These are phyloP conservation scores for Fomitopsis pinicola DNA, from an alignment of 1,284 basidiomycete genomes.

Conservation along the genomic window DNA sequence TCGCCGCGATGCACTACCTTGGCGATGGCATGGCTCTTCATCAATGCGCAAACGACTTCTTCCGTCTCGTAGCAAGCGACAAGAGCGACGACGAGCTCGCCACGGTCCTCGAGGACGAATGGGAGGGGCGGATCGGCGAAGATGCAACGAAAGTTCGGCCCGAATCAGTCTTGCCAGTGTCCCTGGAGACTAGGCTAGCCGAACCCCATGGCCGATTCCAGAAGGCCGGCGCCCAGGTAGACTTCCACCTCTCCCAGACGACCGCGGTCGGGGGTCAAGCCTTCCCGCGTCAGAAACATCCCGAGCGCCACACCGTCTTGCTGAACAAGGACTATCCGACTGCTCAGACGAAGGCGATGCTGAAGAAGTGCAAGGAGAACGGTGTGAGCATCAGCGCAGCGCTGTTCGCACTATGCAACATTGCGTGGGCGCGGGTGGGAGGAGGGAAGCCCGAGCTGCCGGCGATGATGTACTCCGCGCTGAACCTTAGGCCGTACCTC, in stretches of 20 bases:
- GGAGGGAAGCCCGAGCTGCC: constrained; percentile 46
- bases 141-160: not conserved
- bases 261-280: constrained; percentile 55
- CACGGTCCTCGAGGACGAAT: constrained; percentile 42
- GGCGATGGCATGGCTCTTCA: constrained; percentile 81
- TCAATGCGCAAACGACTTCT: constrained; percentile 70
- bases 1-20: constrained; percentile 70
- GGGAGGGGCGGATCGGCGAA: constrained; percentile 34
- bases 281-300: constrained; percentile 48
- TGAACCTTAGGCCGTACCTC: constrained; percentile 68
- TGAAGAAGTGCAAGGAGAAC: constrained; percentile 62
- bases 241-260: constrained; percentile 49
- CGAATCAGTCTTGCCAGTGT: constrained; percentile 34
- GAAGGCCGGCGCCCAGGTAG: constrained; percentile 45
- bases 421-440: constrained; percentile 62
- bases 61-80: constrained; percentile 48
- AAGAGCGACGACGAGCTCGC: constrained; percentile 39
- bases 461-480: constrained; percentile 76
- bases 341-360: constrained; percentile 50
- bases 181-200: constrained; percentile 54
- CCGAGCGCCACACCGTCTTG: constrained; percentile 56
- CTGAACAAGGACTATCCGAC: constrained; percentile 56
- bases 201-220: constrained; percentile 33
- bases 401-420: constrained; percentile 69
- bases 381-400: constrained; percentile 74